Evolutionary conservation across 495 filamentous ascomycete species (phyloP).

Genomic region (Penicillium pulvis): DNA sequence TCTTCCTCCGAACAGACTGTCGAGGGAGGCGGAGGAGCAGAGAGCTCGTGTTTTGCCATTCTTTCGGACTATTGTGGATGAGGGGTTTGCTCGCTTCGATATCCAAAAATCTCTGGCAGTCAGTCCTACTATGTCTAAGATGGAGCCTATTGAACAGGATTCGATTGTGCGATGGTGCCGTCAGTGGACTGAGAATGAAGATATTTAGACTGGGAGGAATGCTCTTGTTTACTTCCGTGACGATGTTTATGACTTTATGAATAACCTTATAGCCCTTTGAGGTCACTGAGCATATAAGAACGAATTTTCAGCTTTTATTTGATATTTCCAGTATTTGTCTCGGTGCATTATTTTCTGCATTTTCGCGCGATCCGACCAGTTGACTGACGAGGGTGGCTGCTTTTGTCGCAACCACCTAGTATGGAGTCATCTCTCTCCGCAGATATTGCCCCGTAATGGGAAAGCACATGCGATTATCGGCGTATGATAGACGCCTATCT

Average conservation of each 20-base stretch:
- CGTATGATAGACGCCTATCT: no score
- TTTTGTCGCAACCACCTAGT: no score
- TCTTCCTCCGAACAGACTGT: slow-evolving; percentile 15
- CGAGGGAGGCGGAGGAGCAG: slow-evolving; percentile 20
- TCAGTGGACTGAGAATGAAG: slow-evolving; percentile 26
- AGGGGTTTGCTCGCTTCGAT: slow-evolving; percentile 1
- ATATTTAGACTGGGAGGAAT: background rate
- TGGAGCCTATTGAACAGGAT: slow-evolving; percentile 15
- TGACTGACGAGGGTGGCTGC: no score
- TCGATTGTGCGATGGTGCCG: slow-evolving; percentile 14
- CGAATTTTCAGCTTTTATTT: no score
- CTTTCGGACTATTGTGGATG: slow-evolving; percentile 17
- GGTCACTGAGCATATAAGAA: no score
- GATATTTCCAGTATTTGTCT: no score
- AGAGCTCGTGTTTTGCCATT: slow-evolving; percentile 22
- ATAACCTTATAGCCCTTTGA: background rate
- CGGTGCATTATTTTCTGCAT: no score
- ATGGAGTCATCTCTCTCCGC: no score
- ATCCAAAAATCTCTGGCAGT: slow-evolving; percentile 10
- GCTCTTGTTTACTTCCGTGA: background rate
- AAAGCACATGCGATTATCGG: background rate
- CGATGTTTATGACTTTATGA: background rate
- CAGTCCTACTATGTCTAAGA: slow-evolving; percentile 18
- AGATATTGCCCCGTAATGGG: background rate
- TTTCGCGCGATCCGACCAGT: no score